Percentiles rank a stretch among this genome's conserved stretches.
These are phyloP conservation scores for Flueggea neowawraea DNA, from an alignment of 441 rosid species.

Conservation along the genomic window DNA sequence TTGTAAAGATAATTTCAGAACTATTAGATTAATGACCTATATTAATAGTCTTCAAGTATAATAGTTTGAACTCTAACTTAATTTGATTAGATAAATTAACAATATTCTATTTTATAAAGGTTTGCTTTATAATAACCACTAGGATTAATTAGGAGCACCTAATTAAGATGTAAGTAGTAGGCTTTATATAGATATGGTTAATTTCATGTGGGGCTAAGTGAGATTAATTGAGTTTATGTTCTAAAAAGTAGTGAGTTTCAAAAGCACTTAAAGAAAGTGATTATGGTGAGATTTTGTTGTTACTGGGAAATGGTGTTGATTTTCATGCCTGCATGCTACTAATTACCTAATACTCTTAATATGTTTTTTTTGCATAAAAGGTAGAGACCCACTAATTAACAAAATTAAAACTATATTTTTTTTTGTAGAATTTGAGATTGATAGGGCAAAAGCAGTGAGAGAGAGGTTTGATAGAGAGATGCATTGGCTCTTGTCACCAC, in stretches of 20 bases:
- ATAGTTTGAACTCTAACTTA: too few species aligned
- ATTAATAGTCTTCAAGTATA: too few species aligned
- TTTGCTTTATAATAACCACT: too few species aligned
- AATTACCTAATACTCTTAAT: too few species aligned
- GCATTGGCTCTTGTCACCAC: constrained; percentile 57
- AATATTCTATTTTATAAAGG: too few species aligned
- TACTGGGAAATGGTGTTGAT: background rate
- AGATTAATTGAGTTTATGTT: background rate
- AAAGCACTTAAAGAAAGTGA: background rate
- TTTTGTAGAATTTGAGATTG: background rate
- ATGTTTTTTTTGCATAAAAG: constrained; percentile 34
- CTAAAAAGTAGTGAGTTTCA: background rate
- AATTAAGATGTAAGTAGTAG: background rate
- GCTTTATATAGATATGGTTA: background rate
- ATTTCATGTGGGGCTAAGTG: background rate
- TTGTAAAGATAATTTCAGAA: too few species aligned
- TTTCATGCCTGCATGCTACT: background rate
- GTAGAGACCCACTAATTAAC: constrained; percentile 50
- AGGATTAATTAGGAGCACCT: background rate
- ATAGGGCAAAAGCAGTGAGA: constrained; percentile 45
- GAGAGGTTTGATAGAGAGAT: too few species aligned
- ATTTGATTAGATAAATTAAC: too few species aligned
- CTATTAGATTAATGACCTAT: too few species aligned
- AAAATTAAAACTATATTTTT: constrained; percentile 29
- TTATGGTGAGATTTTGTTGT: constrained; percentile 1